Base-by-base conservation (phyloP, 495 filamentous ascomycete species). In the Neurospora sp. region DNA sequence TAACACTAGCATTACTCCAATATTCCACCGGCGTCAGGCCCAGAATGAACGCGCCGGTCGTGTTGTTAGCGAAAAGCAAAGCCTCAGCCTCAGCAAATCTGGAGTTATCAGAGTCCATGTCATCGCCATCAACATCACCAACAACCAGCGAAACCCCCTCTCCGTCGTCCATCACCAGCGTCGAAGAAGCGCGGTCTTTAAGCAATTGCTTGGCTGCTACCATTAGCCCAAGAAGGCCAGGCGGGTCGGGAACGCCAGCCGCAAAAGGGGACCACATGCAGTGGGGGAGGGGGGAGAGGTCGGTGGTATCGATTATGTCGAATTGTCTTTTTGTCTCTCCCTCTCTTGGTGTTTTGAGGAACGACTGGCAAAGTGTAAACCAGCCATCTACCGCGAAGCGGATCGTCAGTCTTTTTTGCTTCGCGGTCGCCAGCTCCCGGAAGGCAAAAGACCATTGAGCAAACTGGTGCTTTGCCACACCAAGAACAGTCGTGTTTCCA, bases 231-330 rank as follows among this genome's bases (percentile, higher is more conserved):
- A 90, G 45, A 1, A 79, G 70, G 22, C 86, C 86, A 35, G 86
- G 12, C 69, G 87, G 80, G 73, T 88, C 86, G 22, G 78, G 75
- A 14, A 65, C 53, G 27, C 27, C 53, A 3, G 53, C 53, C 3
- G 53, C 12, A 14, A 4, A 37, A 14, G 53, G 53, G 27, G 12
- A 35, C 53, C 53, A 16, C 7, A 6, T 61, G 48, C 22, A 3
- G 22, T 16, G 20, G 9, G 48, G 0, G n/a, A 16, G 6, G 40
- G 4, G 7, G 42, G 45, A 59, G 8, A 89, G 78, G 71, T 86
- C 86, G 6, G 86, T 88, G 1, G 88, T 89, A 73, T 90, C 87
- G 45, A 90, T 87, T n/a, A 86, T 80, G 72, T 89, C 81, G 70
- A 90, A 90, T 37, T 79, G 68, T 40, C 73, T 71, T 83, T 8